Conservation (phyloP, 2,329 filamentous ascomycete genomes). For the Xylaria arbuscula region DNA sequence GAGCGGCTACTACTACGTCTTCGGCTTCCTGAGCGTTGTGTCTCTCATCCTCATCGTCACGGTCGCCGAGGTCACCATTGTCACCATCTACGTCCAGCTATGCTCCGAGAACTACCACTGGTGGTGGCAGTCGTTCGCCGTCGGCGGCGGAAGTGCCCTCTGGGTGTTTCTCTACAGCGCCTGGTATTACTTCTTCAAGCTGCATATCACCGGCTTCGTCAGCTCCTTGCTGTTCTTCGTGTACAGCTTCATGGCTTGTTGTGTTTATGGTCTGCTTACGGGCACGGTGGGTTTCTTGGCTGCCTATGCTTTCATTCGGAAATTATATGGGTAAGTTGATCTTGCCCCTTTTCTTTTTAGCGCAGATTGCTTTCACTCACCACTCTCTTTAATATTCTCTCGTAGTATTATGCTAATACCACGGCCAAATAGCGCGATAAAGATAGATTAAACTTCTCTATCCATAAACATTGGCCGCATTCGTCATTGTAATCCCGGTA, state of each 20-base stretch:
- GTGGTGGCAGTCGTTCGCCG: slow-evolving; percentile 91
- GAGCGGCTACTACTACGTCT: slow-evolving; percentile 91
- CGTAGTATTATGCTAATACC: slow-evolving; percentile 40
- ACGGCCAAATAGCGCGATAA: slow-evolving; percentile 59
- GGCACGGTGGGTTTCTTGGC: slow-evolving; percentile 88
- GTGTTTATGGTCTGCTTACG: slow-evolving; percentile 82
- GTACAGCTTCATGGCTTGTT: slow-evolving; percentile 84
- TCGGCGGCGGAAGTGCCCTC: slow-evolving; percentile 78
- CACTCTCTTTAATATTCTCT: no score
- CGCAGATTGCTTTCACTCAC: no score
- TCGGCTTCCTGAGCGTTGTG: slow-evolving; percentile 84
- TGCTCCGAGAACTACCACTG: slow-evolving; percentile 89
- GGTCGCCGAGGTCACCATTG: slow-evolving; percentile 84
- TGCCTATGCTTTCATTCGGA: slow-evolving; percentile 83
- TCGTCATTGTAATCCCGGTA: slow-evolving; percentile 37
- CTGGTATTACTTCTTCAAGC: slow-evolving; percentile 84
- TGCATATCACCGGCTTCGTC: slow-evolving; percentile 83
- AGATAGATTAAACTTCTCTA: slow-evolving; percentile 56
- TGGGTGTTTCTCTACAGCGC: slow-evolving; percentile 87
- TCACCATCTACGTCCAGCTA: slow-evolving; percentile 83
- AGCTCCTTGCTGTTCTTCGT: slow-evolving; percentile 85
- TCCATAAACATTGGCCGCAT: slow-evolving; percentile 26
- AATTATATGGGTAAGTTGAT: slow-evolving; percentile 78
- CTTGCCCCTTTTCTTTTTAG: background rate
- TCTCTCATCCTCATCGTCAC: slow-evolving; percentile 78